A percentile compares a stretch with the other conserved stretches of the same genome.
phyloP scores from a whole-genome alignment of 371 early-diverging fungal species.

The Lichtheimia corymbifera region DNA sequence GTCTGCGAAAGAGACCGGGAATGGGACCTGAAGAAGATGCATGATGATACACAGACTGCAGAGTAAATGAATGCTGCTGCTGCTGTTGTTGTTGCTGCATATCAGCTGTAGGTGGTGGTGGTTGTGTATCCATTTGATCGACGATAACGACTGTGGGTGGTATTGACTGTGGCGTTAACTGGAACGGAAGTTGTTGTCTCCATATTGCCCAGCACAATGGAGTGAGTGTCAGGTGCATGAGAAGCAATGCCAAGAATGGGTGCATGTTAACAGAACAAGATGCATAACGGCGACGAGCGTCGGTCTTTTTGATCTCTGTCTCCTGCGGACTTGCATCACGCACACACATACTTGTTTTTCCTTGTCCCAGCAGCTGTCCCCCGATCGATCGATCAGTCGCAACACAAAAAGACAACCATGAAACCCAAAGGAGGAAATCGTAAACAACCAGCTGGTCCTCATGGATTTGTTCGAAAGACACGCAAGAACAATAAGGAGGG shows the following conservation, averaged over 20 bases:
- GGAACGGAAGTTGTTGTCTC: background rate
- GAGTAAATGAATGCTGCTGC: background rate
- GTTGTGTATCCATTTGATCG: background rate
- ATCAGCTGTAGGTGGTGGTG: background rate
- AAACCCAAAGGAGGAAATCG: background rate
- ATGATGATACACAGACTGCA: conserved; percentile 45
- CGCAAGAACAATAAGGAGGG: background rate
- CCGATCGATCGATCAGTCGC: background rate
- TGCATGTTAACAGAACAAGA: background rate
- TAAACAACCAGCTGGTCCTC: conserved; percentile 1
- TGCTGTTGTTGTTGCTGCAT: background rate
- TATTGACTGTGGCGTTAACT: background rate
- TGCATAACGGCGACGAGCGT: background rate
- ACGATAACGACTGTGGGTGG: background rate
- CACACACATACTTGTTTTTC: background rate
- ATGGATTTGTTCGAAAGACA: conserved; percentile 1
- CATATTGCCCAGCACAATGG: background rate
- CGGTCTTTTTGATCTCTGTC: no score
- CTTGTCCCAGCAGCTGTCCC: background rate
- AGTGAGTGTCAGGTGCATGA: background rate
- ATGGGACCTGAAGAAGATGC: conserved; percentile 26
- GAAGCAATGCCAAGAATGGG: background rate
- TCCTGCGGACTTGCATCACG: no score
- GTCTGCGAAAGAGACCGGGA: conserved; percentile 47
- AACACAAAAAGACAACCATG: background rate